phyloP scores from a whole-genome alignment of 2,329 filamentous ascomycete genomes.

The Alternaria infectoria region DNA sequence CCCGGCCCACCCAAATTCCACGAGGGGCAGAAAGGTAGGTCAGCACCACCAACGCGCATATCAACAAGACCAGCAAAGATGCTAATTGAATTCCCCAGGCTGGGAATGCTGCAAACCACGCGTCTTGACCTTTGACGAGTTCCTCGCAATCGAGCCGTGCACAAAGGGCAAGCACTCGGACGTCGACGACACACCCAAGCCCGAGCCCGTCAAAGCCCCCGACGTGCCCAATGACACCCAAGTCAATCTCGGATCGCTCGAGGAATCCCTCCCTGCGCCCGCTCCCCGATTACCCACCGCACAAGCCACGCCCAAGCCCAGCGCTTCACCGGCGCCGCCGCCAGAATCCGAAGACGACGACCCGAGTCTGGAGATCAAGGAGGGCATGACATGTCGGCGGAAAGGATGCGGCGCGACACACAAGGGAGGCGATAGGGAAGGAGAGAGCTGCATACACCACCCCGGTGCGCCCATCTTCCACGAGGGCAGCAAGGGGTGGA shows the following conservation, averaged over 20 bases:
- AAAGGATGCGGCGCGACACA: conserved; percentile 75
- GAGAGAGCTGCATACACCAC: conserved; percentile 85
- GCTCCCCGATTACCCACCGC: conserved; percentile 42
- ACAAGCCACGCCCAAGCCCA: conserved; percentile 32
- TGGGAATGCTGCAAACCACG: conserved; percentile 99
- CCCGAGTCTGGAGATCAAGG: conserved; percentile 72
- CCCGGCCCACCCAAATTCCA: conserved; percentile 91
- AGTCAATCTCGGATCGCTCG: conserved; percentile 40
- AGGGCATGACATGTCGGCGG: conserved; percentile 78
- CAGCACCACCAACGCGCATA: not conserved
- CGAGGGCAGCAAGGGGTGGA: conserved; percentile 97
- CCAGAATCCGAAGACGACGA: conserved; percentile 82
- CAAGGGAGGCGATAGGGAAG: conserved; percentile 59
- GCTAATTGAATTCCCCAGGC: conserved; percentile 60
- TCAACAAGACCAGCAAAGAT: not conserved
- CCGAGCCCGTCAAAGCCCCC: conserved; percentile 56
- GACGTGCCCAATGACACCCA: conserved; percentile 49
- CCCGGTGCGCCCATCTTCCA: conserved; percentile 93
- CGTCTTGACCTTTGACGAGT: conserved; percentile 97
- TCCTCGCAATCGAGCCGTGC: conserved; percentile 90
- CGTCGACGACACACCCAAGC: conserved; percentile 72
- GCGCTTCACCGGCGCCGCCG: conserved; percentile 42
- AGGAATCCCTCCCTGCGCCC: conserved; percentile 40
- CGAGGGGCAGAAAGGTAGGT: conserved; percentile 92
- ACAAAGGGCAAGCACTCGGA: conserved; percentile 92